These are phyloP conservation scores for Megacollybia platyphylla DNA, from an alignment of 1,284 basidiomycete species.

Conservation along the genomic window DNA sequence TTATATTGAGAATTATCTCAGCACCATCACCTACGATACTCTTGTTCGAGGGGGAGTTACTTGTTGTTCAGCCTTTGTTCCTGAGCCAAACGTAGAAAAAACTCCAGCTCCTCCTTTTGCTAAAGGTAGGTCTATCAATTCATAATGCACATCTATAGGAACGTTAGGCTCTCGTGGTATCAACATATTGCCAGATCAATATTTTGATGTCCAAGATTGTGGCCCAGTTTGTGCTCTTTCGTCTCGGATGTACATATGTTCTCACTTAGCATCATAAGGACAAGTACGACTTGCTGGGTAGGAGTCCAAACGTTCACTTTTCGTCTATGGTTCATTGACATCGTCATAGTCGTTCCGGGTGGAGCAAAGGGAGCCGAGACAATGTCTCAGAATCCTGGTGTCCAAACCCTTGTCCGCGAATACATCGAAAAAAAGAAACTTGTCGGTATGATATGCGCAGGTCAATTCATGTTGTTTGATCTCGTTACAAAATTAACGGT, in stretches of 20 bases:
- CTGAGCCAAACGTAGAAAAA: conserved; percentile 9
- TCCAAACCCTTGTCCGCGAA: conserved; percentile 53
- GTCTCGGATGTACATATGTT: background rate
- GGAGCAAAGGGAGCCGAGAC: conserved; percentile 73
- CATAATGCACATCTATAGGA: too few species aligned
- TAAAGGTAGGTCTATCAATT: conserved; percentile 21
- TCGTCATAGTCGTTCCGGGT: conserved; percentile 68
- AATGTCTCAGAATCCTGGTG: conserved; percentile 43
- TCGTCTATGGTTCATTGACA: conserved; percentile 38
- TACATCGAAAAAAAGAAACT: conserved; percentile 49
- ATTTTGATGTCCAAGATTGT: conserved; percentile 9
- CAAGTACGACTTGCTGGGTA: background rate
- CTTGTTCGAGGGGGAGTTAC: conserved; percentile 62
- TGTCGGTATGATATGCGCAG: conserved; percentile 79
- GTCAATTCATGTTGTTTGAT: conserved; percentile 17
- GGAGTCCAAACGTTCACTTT: background rate
- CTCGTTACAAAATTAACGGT: background rate
- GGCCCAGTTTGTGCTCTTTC: background rate
- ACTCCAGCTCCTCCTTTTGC: conserved; percentile 28
- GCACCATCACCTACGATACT: conserved; percentile 70
- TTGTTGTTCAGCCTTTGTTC: conserved; percentile 54
- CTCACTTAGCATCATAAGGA: background rate
- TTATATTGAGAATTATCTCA: conserved; percentile 14
- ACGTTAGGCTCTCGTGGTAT: conserved; percentile 46
- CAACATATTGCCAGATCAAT: conserved; percentile 62